Conservation (phyloP, 768 basidiomycete species). For the Mycena albidolilacea region DNA sequence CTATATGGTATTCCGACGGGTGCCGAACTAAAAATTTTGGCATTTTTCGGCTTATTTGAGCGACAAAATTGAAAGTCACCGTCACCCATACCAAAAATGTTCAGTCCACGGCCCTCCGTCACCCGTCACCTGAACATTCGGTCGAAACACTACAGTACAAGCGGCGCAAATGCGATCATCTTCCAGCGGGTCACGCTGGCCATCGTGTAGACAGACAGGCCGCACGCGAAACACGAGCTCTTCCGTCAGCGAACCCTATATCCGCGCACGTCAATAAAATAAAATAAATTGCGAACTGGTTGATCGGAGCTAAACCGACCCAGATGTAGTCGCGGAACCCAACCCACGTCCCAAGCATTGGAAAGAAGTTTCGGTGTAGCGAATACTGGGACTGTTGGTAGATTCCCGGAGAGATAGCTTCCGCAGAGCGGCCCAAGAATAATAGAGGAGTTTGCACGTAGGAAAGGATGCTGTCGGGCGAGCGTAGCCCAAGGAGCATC, state of each 20-base stretch:
- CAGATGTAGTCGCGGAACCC: slow-evolving; percentile 81
- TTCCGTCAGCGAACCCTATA: slow-evolving; percentile 87
- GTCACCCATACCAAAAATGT: no score
- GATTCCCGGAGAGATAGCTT: slow-evolving; percentile 55
- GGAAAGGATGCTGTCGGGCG: slow-evolving; percentile 51
- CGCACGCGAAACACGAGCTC: slow-evolving; percentile 93
- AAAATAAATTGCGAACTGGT: not conserved
- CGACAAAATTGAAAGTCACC: no score
- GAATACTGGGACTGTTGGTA: slow-evolving; percentile 71
- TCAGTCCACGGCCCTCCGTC: no score
- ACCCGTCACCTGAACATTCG: no score
- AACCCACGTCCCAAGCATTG: slow-evolving; percentile 63
- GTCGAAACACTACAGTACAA: no score
- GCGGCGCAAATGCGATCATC: slow-evolving; percentile 61
- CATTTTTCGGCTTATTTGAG: no score
- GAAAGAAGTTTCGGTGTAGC: slow-evolving; percentile 51
- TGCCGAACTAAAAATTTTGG: no score
- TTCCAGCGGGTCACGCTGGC: slow-evolving; percentile 66
- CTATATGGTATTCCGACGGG: no score
- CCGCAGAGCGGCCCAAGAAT: slow-evolving; percentile 83
- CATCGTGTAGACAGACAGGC: slow-evolving; percentile 81
- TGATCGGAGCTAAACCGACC: slow-evolving; percentile 49
- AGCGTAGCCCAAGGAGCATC: slow-evolving; percentile 2
- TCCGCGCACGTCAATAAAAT: not conserved
- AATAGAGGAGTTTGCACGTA: slow-evolving; percentile 81